phyloP scores from a whole-genome alignment of 257 asterid genomes.

The Jacaranda mimosifolia region DNA sequence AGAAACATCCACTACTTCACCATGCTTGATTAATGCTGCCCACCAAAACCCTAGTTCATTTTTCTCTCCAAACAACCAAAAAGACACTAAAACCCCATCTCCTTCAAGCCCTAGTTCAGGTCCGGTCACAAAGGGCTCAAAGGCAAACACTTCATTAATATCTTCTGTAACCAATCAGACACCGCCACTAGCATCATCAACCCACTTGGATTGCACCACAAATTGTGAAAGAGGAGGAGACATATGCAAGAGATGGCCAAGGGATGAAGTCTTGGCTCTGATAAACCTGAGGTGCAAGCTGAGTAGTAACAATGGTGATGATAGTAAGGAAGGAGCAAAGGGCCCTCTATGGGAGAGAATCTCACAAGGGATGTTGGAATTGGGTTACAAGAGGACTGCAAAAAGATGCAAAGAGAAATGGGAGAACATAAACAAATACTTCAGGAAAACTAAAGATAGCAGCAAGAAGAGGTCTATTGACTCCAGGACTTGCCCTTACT shows the following conservation, averaged over 20 bases:
- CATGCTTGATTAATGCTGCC: slow-evolving; percentile 2
- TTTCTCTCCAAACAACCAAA: not conserved
- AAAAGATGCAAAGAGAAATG: slow-evolving; percentile 92
- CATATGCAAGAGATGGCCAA: slow-evolving; percentile 78
- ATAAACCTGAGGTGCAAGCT: slow-evolving; percentile 69
- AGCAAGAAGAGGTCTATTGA: slow-evolving; percentile 81
- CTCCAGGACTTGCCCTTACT: slow-evolving; percentile 90
- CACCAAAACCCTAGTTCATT: slow-evolving; percentile 41
- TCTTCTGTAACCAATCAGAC: no score
- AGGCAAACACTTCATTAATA: slow-evolving; percentile 6
- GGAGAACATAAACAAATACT: slow-evolving; percentile 90
- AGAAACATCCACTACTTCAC: not conserved
- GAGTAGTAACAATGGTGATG: slow-evolving; percentile 21
- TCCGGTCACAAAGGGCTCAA: not conserved
- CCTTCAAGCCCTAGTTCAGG: slow-evolving; percentile 40
- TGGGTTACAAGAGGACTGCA: slow-evolving; percentile 78
- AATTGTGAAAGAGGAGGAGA: slow-evolving; percentile 30
- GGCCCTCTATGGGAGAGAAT: slow-evolving; percentile 89
- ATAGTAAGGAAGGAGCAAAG: slow-evolving; percentile 42
- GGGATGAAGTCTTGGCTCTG: slow-evolving; percentile 76
- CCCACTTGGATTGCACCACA: not conserved
- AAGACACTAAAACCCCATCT: slow-evolving; percentile 31
- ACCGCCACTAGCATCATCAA: not conserved
- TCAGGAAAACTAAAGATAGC: slow-evolving; percentile 77
- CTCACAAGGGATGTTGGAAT: slow-evolving; percentile 72